Percentiles rank a stretch among this genome's conserved stretches.
These are phyloP conservation scores for Botrytis elliptica DNA, from an alignment of 2,329 filamentous ascomycete genomes.

Conservation along the genomic window DNA sequence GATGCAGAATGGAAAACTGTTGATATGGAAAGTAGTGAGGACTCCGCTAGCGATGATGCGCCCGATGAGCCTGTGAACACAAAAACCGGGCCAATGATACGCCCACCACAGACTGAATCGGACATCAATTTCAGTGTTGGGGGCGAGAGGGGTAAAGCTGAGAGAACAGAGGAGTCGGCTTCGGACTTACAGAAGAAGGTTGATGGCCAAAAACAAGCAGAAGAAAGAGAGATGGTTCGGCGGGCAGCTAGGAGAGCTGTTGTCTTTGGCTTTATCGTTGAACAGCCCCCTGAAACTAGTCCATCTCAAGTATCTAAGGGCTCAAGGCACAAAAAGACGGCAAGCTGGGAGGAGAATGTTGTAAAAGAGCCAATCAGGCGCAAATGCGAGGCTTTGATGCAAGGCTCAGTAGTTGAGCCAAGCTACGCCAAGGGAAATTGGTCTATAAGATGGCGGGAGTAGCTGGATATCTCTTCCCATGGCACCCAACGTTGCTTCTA, in stretches of 20 bases:
- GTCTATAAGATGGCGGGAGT: conserved; percentile 21
- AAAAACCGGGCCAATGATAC: conserved; percentile 14
- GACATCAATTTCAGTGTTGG: conserved; percentile 54
- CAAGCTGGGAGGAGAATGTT: conserved; percentile 4
- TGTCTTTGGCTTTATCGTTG: conserved; percentile 26
- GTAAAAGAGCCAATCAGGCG: conserved; percentile 4
- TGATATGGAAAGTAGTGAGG: conserved; percentile 49
- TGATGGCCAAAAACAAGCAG: conserved; percentile 25
- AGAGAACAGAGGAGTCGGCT: conserved; percentile 51
- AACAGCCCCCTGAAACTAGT: neutral
- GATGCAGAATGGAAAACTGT: conserved; percentile 45
- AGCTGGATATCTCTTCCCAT: neutral
- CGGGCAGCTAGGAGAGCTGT: conserved; percentile 27
- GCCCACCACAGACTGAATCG: conserved; percentile 21
- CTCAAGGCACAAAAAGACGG: conserved; percentile 11
- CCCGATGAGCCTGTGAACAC: neutral
- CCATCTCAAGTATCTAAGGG: conserved; percentile 8
- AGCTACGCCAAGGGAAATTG: conserved; percentile 20
- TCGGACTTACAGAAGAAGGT: conserved; percentile 50
- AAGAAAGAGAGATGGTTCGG: conserved; percentile 27
- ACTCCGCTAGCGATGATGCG: conserved; percentile 11
- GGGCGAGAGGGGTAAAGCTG: conserved; percentile 54
- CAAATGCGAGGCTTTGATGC: conserved; percentile 20
- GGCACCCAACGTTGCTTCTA: neutral
- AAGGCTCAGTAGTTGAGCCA: conserved; percentile 20